Evolutionary conservation across 2,329 filamentous ascomycete species (phyloP).

Genomic region (Colletotrichum caudatum): DNA sequence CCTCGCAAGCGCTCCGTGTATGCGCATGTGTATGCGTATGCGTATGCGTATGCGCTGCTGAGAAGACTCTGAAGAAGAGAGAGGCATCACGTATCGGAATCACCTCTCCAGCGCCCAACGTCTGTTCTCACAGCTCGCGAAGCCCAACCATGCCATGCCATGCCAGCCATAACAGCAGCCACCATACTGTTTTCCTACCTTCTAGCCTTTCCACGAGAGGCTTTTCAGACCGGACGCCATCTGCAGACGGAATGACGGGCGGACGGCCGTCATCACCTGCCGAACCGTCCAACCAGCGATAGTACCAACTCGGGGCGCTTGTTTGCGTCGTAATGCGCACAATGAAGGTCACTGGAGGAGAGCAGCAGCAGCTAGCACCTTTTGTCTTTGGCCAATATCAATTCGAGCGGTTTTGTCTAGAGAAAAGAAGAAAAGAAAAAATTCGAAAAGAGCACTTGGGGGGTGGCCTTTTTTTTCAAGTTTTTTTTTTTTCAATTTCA

Average conservation of each 20-base stretch:
- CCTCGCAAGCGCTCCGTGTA: slow-evolving; percentile 9
- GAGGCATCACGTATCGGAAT: neutral
- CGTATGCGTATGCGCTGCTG: neutral
- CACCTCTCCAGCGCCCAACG: slow-evolving; percentile 17
- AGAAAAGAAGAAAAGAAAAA: too few relatives aligned
- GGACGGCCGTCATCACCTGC: neutral
- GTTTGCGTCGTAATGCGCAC: neutral
- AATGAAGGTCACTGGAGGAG: neutral
- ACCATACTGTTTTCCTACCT: slow-evolving; percentile 10
- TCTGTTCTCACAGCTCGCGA: slow-evolving; percentile 28
- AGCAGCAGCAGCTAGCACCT: neutral
- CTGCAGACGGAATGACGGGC: slow-evolving; percentile 8
- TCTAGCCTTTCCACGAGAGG: slow-evolving; percentile 18
- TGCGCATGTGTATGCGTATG: too few relatives aligned
- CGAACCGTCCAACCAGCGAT: neutral
- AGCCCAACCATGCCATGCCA: slow-evolving; percentile 13
- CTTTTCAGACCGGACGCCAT: slow-evolving; percentile 20
- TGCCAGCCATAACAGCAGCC: slow-evolving; percentile 2
- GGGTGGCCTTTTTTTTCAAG: too few relatives aligned
- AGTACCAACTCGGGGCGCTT: neutral
- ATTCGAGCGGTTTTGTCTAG: neutral
- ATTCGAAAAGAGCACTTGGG: too few relatives aligned
- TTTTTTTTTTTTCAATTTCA: neutral
- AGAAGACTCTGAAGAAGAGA: neutral
- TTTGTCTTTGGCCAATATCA: slow-evolving; percentile 10